A percentile compares a stretch with the other conserved stretches of the same genome.
Evolutionary conservation across 2,329 filamentous ascomycete species (phyloP).

Genomic region (Rhinocladiella mackenziei): DNA sequence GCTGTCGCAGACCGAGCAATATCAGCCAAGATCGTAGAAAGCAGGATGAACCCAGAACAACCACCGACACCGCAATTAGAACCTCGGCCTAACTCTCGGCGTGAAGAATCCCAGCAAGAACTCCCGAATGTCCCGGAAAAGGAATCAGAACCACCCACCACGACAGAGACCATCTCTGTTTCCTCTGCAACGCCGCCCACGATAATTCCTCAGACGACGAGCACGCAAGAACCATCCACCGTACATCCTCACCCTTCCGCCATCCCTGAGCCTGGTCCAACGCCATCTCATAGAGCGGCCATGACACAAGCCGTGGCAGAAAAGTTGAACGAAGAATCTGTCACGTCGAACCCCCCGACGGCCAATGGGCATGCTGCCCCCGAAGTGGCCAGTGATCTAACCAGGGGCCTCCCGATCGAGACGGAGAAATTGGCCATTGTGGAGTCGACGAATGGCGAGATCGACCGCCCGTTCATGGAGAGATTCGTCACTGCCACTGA

Average conservation of each 20-base stretch:
- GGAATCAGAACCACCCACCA: no score
- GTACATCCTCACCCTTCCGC: conserved; percentile 11
- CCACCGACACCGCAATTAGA: conserved; percentile 1
- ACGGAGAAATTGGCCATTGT: conserved; percentile 21
- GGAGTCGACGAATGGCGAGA: conserved; percentile 1
- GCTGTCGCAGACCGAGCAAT: conserved; percentile 11
- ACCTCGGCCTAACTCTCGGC: conserved; percentile 1
- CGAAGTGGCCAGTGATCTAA: conserved; percentile 23
- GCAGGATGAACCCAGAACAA: conserved; percentile 3
- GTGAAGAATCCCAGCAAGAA: neutral
- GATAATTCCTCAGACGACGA: no score
- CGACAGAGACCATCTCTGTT: no score
- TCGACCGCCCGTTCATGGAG: conserved; percentile 21
- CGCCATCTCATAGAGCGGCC: conserved; percentile 15
- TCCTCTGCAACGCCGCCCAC: no score
- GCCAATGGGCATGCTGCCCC: conserved; percentile 22
- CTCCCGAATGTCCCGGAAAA: no score
- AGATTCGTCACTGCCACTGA: conserved; percentile 28
- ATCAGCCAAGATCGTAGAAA: conserved; percentile 16
- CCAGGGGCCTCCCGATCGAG: conserved; percentile 27
- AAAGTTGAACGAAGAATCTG: conserved; percentile 20
- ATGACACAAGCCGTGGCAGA: conserved; percentile 19
- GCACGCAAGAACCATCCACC: no score
- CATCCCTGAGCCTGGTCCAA: conserved; percentile 24
- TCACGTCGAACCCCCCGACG: conserved; percentile 19